These are phyloP conservation scores for Flueggea neowawraea DNA, from an alignment of 441 rosid species.

Conservation along the genomic window DNA sequence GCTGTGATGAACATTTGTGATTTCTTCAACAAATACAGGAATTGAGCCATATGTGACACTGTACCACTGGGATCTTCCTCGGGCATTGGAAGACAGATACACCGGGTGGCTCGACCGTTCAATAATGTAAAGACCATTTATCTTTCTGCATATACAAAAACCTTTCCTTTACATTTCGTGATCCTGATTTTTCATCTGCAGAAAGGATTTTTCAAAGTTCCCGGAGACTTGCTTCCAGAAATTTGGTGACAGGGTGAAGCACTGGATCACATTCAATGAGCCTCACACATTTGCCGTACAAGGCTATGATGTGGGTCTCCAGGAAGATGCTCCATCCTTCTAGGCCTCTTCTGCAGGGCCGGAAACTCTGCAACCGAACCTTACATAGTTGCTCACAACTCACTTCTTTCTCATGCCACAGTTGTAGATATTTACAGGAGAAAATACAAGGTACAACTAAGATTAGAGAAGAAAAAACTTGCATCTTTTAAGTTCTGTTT, in stretches of 20 bases:
- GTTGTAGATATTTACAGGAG: conserved; percentile 22
- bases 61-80: conserved; percentile 46
- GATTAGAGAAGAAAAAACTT: neutral
- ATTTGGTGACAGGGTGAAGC: conserved; percentile 33
- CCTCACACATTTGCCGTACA: conserved; percentile 29
- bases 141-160: too few species aligned
- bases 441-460: conserved; percentile 23
- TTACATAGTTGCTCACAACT: conserved; percentile 30
- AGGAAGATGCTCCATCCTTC: conserved; percentile 30
- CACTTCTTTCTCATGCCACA: conserved; percentile 24
- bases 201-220: conserved; percentile 24
- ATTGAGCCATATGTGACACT: conserved; percentile 37
- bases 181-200: conserved; percentile 1
- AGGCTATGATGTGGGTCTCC: conserved; percentile 33
- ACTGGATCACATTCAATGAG: conserved; percentile 39
- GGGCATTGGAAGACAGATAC: conserved; percentile 31
- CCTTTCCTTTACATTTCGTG: neutral
- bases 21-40: conserved; percentile 7
- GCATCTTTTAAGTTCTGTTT: too few species aligned
- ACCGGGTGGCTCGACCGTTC: conserved; percentile 30
- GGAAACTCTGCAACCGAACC: conserved; percentile 37
- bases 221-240: conserved; percentile 30
- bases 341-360: conserved; percentile 17
- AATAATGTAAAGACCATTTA: conserved; percentile 21
- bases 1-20: neutral